Conservation (phyloP, 306 rosid species). For the Vigna hirtella region DNA sequence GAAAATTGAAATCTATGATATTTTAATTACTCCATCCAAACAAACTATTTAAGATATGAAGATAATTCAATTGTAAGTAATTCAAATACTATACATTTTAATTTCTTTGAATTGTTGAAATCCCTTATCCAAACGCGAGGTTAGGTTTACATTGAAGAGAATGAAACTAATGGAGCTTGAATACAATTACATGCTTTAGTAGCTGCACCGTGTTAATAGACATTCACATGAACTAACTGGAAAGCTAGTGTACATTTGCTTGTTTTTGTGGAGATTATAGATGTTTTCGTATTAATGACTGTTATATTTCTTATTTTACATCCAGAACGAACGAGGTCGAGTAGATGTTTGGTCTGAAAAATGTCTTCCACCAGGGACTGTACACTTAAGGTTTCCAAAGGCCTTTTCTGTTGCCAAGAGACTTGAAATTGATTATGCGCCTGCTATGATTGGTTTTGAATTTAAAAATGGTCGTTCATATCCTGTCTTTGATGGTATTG, state of each 20-base stretch:
- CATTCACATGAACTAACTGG: constrained; percentile 29
- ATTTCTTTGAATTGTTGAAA: too few relatives aligned
- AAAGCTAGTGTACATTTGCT: constrained; percentile 12
- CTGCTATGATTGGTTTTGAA: constrained; percentile 97
- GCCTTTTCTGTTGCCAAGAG: constrained; percentile 78
- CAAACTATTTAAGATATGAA: too few relatives aligned
- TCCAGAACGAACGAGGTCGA: constrained; percentile 85
- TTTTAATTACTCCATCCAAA: too few relatives aligned
- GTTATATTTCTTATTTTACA: constrained; percentile 42
- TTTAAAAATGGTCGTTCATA: constrained; percentile 80
- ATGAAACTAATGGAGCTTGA: constrained; percentile 26
- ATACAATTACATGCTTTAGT: constrained; percentile 13
- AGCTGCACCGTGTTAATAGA: constrained; percentile 21
- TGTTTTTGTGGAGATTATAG: constrained; percentile 23
- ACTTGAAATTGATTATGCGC: constrained; percentile 91
- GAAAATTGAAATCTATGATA: too few relatives aligned
- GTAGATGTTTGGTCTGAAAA: constrained; percentile 99
- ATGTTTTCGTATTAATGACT: constrained; percentile 43
- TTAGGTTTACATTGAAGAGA: neutral
- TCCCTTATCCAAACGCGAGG: too few relatives aligned
- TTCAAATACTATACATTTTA: too few relatives aligned
- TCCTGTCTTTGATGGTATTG: constrained; percentile 92
- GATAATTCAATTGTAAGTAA: too few relatives aligned
- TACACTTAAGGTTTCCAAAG: constrained; percentile 80
- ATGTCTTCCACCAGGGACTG: constrained; percentile 96